Percentiles rank a stretch among this genome's conserved stretches.
These are phyloP conservation scores for Aspergillus tanneri DNA, from an alignment of 2,329 filamentous ascomycete genomes.

Conservation along the genomic window DNA sequence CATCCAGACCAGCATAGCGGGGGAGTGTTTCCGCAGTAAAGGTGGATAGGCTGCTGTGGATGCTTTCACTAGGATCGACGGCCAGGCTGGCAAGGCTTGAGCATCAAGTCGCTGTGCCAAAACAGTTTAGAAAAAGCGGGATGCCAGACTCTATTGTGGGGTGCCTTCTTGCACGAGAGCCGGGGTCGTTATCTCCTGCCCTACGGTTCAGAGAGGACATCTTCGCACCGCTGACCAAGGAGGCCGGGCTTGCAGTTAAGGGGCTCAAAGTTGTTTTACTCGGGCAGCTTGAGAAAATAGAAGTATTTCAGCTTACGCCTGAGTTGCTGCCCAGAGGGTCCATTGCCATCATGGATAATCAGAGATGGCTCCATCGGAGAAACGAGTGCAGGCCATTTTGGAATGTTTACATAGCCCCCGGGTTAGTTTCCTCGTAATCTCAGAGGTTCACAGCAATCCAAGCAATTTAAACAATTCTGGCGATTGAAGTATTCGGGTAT, in stretches of 20 bases:
- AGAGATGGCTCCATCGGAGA: background rate
- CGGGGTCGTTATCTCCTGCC: background rate
- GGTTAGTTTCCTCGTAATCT: too few relatives aligned
- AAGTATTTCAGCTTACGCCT: conserved; percentile 23
- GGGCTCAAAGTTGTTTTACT: conserved; percentile 29
- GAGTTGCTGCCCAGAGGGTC: background rate
- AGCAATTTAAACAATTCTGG: too few relatives aligned
- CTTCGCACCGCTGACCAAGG: conserved; percentile 9
- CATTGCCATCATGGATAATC: background rate
- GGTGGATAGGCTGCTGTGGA: background rate
- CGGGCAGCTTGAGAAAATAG: conserved; percentile 10
- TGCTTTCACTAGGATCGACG: background rate
- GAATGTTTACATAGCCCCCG: too few relatives aligned
- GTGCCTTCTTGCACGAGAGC: conserved; percentile 17
- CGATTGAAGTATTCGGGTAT: too few relatives aligned
- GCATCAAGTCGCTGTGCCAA: conserved; percentile 35
- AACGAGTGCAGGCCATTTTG: background rate
- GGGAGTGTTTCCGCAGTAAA: conserved; percentile 18
- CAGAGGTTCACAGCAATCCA: too few relatives aligned
- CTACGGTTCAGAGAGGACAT: conserved; percentile 15
- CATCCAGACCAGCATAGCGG: conserved; percentile 44
- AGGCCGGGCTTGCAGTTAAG: conserved; percentile 28
- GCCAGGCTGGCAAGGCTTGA: conserved; percentile 15
- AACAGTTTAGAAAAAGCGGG: conserved; percentile 33
- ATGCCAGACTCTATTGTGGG: conserved; percentile 21